Base-by-base conservation (phyloP, 352 stramenopile species). In the Globisporangium megalacanthum region DNA sequence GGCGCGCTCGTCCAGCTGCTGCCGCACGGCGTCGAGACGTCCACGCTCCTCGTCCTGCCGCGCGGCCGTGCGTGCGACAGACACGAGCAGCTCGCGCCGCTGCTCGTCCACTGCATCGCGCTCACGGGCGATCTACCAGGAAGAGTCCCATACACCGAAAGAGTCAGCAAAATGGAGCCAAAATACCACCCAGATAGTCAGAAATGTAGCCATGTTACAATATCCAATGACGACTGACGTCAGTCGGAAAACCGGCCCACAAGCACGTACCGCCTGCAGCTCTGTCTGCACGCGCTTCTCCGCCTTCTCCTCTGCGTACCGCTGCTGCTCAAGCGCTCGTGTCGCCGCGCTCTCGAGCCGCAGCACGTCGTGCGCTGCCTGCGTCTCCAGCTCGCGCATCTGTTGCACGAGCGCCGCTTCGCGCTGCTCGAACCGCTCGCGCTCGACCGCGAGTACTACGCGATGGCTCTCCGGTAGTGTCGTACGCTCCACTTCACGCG, bases 71-170 rank as follows among this genome's bases (percentile, higher is more conserved):
- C 68, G 69, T 39, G 77, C 71, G 56, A 88, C 69, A 8, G 71
- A 73, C 49, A 72, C 65, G 15, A 94, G 51, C 39, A 92, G 62
- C 57, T 92, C 79, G 13, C 75, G 69, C 5, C 81, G 79, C 62
- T 94, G 79, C 47, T 79, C 79, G 50, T 94, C 83, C 14, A 92
- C 70, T 6, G 78, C 75, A 29, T 89, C 74, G 0, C 81, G 79
- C 54, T 94, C 83, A 14, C 81, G 72, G 11, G 72, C 50, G 54
- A 90, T 85, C 72, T 88, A 17, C 14, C n/a, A 29, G 25, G 25
- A 4, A 29, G 25, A 29, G 25, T 29, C 25, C 25, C 25, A 29
- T 29, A 29, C 25, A 29, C 25, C 36, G 35, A 50, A 22, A 41
- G 22, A 60, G 22, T 46, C 41, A 58, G 52, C 47, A 49, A 29